Base-by-base conservation (phyloP, 805 yeast species). In the Wickerhamomyces hampshirensis region DNA sequence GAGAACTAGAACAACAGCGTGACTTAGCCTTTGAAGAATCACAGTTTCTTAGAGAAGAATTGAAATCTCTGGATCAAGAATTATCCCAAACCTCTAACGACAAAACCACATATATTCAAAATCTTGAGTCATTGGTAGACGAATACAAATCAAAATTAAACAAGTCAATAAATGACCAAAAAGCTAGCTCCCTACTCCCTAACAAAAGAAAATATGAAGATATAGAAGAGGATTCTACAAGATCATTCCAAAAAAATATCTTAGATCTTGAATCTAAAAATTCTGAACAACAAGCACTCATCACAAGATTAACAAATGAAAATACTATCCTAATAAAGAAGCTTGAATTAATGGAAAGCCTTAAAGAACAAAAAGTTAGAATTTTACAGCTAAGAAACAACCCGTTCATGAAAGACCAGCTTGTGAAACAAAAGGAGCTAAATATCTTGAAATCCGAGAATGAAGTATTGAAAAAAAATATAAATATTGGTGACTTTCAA, bases 351-450 rank as follows among this genome's bases (percentile, higher is more conserved):
- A 43, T 63, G 12, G 55, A 60, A 23, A 50, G 51, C 4, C 40
- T 63, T 19, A 63, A 63, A 30, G 64, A 59, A 31, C 63, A 63
- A 27, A 65, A 63, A 34, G 45, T 68, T 2, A 69, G 78, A 34
- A 67, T 85, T 2, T 55, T 86, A 11, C 83, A 83, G 54, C 58
- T 84, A 38, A 68, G 80, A 31, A 69, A 74, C 23, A 84, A 81
- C 53, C 94, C 95, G 2, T 68, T 79, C 11, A 37, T 68, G 3
- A 65, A 65, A 12, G 81, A 80, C 44, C 89, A 84, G 52, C 56
- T 68, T n/a, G 63, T 80, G 12, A 80, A 79, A 45, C 68, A 63
- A 38, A 63, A 67, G 27, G 63, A 71, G 37, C 55, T 84, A 13
- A 71, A 70, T 6, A 57, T 68, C 0, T 60, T 87, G 18, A 55